These are phyloP conservation scores for Hypoxylon sp. DNA, from an alignment of 2,329 filamentous ascomycete genomes.

Conservation along the genomic window DNA sequence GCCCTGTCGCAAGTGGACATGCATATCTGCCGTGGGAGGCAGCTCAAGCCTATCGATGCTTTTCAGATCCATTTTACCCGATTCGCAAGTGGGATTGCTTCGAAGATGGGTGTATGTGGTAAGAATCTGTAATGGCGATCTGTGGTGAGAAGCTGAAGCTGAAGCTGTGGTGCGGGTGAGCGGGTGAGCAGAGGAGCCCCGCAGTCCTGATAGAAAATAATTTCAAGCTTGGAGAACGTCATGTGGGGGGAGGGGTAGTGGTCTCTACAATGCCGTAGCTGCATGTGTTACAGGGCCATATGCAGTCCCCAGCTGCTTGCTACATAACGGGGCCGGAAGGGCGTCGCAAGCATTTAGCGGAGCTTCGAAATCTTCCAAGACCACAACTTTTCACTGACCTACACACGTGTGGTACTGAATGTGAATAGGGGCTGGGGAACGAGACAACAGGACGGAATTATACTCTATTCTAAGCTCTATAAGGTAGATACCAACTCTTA, in stretches of 20 bases:
- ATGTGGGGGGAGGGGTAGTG: not conserved
- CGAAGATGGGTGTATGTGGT: not conserved
- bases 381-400: too few relatives aligned
- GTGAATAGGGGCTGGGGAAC: too few relatives aligned
- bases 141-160: not conserved
- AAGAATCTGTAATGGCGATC: not conserved
- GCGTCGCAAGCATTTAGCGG: not conserved
- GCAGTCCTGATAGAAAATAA: slow-evolving; percentile 9
- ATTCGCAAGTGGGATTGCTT: not conserved
- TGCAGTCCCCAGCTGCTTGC: not conserved
- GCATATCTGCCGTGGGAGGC: slow-evolving; percentile 76
- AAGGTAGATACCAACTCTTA: not conserved
- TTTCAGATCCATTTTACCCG: slow-evolving; percentile 55
- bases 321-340: not conserved
- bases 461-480: not conserved
- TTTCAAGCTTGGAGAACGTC: not conserved
- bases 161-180: too few relatives aligned
- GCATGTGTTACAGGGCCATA: too few relatives aligned
- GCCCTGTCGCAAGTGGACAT: slow-evolving; percentile 79
- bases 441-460: too few relatives aligned
- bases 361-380: too few relatives aligned
- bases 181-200: not conserved
- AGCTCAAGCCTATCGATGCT: slow-evolving; percentile 64
- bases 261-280: too few relatives aligned
- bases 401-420: too few relatives aligned